A percentile compares a stretch with the other conserved stretches of the same genome.
These are phyloP conservation scores for Radiomyces spectabilis DNA, from an alignment of 192 early-diverging fungal genomes.

Conservation along the genomic window DNA sequence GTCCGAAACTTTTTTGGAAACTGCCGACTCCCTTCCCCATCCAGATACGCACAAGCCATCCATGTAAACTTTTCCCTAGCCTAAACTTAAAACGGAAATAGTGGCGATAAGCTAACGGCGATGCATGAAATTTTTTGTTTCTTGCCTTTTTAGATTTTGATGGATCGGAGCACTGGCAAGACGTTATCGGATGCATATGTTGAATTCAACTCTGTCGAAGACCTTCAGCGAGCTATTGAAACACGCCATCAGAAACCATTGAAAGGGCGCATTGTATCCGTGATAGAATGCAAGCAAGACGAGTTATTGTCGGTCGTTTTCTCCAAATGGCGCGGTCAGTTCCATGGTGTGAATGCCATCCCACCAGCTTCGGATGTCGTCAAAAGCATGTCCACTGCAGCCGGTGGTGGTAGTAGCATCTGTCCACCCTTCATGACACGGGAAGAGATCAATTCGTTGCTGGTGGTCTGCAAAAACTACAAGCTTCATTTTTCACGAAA, in stretches of 20 bases:
- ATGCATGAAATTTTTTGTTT: too few relatives aligned
- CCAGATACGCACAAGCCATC: slow-evolving; percentile 38
- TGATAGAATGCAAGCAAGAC: slow-evolving; percentile 42
- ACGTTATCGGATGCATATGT: slow-evolving; percentile 61
- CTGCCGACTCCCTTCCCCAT: slow-evolving; percentile 29
- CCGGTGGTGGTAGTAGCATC: slow-evolving; percentile 5
- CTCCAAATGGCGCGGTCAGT: slow-evolving; percentile 53
- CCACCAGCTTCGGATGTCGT: slow-evolving; percentile 14
- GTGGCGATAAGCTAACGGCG: too few relatives aligned
- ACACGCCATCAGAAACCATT: slow-evolving; percentile 47
- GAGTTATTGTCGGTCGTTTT: slow-evolving; percentile 47
- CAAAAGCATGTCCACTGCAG: slow-evolving; percentile 6
- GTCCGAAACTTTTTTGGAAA: slow-evolving; percentile 36
- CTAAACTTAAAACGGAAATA: neutral
- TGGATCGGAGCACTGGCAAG: slow-evolving; percentile 63
- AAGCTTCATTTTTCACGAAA: slow-evolving; percentile 73
- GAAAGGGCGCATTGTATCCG: slow-evolving; percentile 53
- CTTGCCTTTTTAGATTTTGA: slow-evolving; percentile 36
- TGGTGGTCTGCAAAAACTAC: slow-evolving; percentile 65
- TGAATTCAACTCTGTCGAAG: slow-evolving; percentile 45
- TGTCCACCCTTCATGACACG: slow-evolving; percentile 43
- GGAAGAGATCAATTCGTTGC: slow-evolving; percentile 65
- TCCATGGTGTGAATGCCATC: slow-evolving; percentile 33
- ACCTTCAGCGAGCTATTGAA: slow-evolving; percentile 49
- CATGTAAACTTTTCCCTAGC: slow-evolving; percentile 33